A percentile compares a stretch with the other conserved stretches of the same genome.
These are phyloP conservation scores for Ophiostoma himal-ulmi DNA, from an alignment of 2,329 filamentous ascomycete genomes.

Conservation along the genomic window DNA sequence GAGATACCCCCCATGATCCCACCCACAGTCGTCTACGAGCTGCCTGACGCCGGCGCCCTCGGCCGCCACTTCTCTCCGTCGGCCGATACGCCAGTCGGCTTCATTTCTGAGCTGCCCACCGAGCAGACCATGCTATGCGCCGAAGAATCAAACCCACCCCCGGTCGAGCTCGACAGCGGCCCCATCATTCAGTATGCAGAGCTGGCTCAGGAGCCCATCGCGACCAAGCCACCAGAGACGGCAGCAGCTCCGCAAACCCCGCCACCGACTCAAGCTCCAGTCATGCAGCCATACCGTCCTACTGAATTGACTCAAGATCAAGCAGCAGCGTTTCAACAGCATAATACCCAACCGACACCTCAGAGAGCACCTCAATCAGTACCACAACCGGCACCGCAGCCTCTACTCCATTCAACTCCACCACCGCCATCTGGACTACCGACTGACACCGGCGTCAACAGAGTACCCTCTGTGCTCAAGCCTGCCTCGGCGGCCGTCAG, in stretches of 20 bases:
- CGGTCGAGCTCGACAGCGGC: constrained; percentile 41
- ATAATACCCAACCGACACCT: neutral
- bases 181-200: constrained; percentile 35
- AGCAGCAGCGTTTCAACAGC: neutral
- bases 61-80: constrained; percentile 30
- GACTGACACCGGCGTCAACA: neutral
- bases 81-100: constrained; percentile 35
- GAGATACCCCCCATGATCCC: constrained; percentile 28
- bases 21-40: constrained; percentile 26
- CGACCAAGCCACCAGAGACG: neutral
- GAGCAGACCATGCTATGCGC: constrained; percentile 38
- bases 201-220: constrained; percentile 35
- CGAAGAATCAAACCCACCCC: constrained; percentile 41
- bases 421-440: neutral
- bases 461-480: neutral
- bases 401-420: neutral
- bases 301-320: neutral
- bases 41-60: constrained; percentile 28
- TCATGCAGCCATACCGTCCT: neutral
- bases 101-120: constrained; percentile 45
- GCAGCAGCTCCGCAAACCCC: neutral
- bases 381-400: neutral
- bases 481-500: constrained; percentile 7
- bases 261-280: neutral
- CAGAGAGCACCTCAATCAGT: neutral